A percentile compares a stretch with the other conserved stretches of the same genome.
Conservation (phyloP, 305 asterid species). For the Plantago coronopus region DNA sequence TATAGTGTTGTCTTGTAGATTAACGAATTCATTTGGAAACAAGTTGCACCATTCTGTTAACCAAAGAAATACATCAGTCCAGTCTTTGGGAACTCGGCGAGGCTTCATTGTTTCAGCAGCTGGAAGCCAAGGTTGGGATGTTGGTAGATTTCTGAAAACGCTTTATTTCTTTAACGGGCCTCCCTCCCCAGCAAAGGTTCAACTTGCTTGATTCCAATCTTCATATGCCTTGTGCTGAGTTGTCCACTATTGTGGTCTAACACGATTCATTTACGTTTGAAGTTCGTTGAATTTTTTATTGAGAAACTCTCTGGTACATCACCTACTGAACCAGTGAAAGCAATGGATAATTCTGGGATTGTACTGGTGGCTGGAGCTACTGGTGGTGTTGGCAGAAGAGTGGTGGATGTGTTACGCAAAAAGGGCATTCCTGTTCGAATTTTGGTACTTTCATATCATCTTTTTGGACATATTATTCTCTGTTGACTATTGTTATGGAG, state of each 20-base stretch:
- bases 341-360: constrained; percentile 60
- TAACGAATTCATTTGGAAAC: constrained; percentile 43
- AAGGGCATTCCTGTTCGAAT: constrained; percentile 67
- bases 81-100: constrained; percentile 34
- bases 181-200: constrained; percentile 91
- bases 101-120: constrained; percentile 53
- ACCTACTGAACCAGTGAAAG: constrained; percentile 55
- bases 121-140: constrained; percentile 78
- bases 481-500: constrained; percentile 1
- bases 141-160: constrained; percentile 77
- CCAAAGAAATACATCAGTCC: constrained; percentile 31
- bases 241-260: constrained; percentile 33
- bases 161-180: constrained; percentile 86
- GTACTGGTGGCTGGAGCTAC: constrained; percentile 88
- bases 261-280: constrained; percentile 35
- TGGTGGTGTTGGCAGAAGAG: constrained; percentile 97
- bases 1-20: constrained; percentile 27
- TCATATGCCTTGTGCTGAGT: constrained; percentile 7
- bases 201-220: constrained; percentile 24
- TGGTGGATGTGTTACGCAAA: constrained; percentile 61
- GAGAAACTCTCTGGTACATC: constrained; percentile 84
- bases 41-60: constrained; percentile 27
- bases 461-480: not conserved
- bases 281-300: constrained; percentile 82
- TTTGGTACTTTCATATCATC: constrained; percentile 42